Evolutionary conservation across 768 basidiomycete species (phyloP).

Genomic region (Ramaria rubella): DNA sequence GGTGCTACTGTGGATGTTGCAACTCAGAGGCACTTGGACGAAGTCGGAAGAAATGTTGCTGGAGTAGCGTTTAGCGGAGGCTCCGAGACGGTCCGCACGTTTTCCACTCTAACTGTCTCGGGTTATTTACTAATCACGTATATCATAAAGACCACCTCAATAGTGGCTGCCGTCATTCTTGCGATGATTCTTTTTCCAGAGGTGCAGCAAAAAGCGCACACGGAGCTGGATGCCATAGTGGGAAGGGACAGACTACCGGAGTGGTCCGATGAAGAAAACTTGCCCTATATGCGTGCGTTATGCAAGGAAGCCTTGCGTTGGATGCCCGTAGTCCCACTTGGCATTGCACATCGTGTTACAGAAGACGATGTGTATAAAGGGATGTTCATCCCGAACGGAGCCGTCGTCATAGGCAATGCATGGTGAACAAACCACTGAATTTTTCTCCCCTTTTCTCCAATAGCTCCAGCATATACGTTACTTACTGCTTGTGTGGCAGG

Average conservation of each 20-base stretch:
- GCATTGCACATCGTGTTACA: constrained; percentile 16
- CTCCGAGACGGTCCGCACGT: background rate
- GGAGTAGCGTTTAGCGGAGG: background rate
- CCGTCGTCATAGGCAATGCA: constrained; percentile 13
- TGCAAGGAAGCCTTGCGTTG: constrained; percentile 19
- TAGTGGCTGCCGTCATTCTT: constrained; percentile 7
- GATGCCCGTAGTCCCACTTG: constrained; percentile 15
- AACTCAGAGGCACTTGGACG: background rate
- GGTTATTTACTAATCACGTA: background rate
- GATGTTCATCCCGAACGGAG: constrained; percentile 16
- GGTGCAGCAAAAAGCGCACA: constrained; percentile 14
- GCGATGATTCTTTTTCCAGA: constrained; percentile 15
- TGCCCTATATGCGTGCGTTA: constrained; percentile 21
- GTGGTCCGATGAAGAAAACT: constrained; percentile 12
- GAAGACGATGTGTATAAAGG: constrained; percentile 19
- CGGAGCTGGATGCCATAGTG: constrained; percentile 16
- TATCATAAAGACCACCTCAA: background rate
- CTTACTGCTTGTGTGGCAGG: no score
- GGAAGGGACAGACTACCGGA: constrained; percentile 18
- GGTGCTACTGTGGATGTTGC: background rate
- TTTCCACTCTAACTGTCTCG: background rate
- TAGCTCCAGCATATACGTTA: background rate
- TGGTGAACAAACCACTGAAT: no score
- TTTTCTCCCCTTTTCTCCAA: background rate
- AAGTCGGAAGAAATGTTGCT: background rate